These are phyloP conservation scores for Viola odorata DNA, from an alignment of 345 rosid species.

Conservation along the genomic window DNA sequence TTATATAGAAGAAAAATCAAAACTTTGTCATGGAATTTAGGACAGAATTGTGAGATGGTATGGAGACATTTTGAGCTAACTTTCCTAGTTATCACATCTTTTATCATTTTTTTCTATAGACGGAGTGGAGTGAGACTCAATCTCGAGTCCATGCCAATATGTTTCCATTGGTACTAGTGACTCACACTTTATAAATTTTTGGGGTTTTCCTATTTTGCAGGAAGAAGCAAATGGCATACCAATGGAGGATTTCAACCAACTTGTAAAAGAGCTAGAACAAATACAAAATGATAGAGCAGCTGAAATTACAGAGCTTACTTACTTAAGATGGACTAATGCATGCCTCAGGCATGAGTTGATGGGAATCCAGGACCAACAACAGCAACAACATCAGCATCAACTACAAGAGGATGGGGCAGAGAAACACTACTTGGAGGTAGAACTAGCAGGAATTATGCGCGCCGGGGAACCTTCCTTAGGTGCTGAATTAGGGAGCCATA, in stretches of 20 bases:
- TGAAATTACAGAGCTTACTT: slow-evolving; percentile 45
- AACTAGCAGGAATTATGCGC: slow-evolving; percentile 13
- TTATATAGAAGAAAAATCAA: not conserved
- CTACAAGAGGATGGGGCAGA: slow-evolving; percentile 24
- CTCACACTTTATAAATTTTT: not conserved
- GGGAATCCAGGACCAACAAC: slow-evolving; percentile 25
- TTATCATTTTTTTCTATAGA: not conserved
- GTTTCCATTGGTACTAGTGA: not conserved
- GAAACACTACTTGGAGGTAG: slow-evolving; percentile 20
- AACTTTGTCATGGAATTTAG: no score
- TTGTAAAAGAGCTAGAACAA: slow-evolving; percentile 40
- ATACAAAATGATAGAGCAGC: slow-evolving; percentile 36
- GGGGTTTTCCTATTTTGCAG: slow-evolving; percentile 22
- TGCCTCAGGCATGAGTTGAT: slow-evolving; percentile 63
- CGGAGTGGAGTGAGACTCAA: not conserved
- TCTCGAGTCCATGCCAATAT: not conserved
- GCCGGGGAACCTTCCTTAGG: slow-evolving; percentile 2
- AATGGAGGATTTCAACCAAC: slow-evolving; percentile 36
- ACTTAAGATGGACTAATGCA: slow-evolving; percentile 66
- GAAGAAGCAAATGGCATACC: slow-evolving; percentile 17
- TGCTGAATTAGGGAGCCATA: slow-evolving; percentile 13
- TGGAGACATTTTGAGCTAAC: no score
- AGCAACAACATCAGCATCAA: slow-evolving; percentile 13
- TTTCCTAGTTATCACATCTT: not conserved
- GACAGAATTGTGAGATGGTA: no score